Evolutionary conservation across 305 asterid genomes (phyloP).

Genomic region (Fraxinus dipetala): DNA sequence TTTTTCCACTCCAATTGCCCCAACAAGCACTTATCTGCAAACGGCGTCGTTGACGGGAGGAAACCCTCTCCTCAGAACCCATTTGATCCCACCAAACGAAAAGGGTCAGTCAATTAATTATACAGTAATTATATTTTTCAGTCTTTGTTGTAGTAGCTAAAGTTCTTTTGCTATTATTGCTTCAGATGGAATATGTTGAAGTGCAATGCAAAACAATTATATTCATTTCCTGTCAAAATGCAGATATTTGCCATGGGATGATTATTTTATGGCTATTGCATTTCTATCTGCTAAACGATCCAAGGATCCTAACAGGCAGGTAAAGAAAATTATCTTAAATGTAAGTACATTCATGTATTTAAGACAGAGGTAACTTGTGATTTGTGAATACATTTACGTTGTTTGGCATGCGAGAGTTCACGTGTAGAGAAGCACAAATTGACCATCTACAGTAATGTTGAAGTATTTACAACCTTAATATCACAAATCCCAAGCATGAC

Average conservation of each 20-base stretch:
- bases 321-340: constrained; percentile 21
- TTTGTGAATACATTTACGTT: not conserved
- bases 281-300: constrained; percentile 85
- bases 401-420: not conserved
- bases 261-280: constrained; percentile 86
- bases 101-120: constrained; percentile 45
- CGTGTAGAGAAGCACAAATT: not conserved
- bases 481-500: not conserved
- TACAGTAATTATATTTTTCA: not conserved
- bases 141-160: not conserved
- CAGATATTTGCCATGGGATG: constrained; percentile 84
- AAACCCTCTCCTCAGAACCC: constrained; percentile 46
- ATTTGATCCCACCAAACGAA: constrained; percentile 62
- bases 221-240: not conserved
- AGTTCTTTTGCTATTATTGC: not conserved
- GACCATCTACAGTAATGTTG: not conserved
- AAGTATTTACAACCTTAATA: not conserved
- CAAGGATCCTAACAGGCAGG: constrained; percentile 95
- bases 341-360: not conserved
- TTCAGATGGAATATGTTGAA: not conserved
- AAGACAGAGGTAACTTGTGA: constrained; percentile 16
- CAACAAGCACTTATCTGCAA: constrained; percentile 25
- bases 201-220: not conserved
- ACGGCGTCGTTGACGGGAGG: constrained; percentile 22
- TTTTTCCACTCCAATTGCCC: constrained; percentile 34